These are phyloP conservation scores for Kuraishia hungarica DNA, from an alignment of 805 yeast species.

Conservation along the genomic window DNA sequence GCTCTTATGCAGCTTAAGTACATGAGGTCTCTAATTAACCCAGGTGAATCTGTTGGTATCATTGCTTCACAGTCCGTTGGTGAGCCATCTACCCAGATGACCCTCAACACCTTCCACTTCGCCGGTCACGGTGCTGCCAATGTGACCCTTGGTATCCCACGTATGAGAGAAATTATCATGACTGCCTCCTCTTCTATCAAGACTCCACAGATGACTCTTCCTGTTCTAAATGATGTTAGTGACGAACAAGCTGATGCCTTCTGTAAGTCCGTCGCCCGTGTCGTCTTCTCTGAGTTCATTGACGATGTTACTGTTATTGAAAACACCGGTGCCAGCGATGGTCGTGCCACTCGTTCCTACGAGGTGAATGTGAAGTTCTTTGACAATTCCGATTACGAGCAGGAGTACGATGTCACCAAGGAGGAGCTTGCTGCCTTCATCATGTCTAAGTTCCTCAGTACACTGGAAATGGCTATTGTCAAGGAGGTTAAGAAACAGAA, in stretches of 20 bases:
- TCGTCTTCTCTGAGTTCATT: slow-evolving; percentile 79
- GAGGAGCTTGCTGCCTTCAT: slow-evolving; percentile 69
- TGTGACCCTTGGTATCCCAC: slow-evolving; percentile 98
- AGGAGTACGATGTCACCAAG: slow-evolving; percentile 82
- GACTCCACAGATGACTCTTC: slow-evolving; percentile 98
- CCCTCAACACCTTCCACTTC: slow-evolving; percentile 92
- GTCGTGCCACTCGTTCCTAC: slow-evolving; percentile 57
- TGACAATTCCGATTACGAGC: slow-evolving; percentile 65
- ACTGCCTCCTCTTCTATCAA: slow-evolving; percentile 92
- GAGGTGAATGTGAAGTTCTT: slow-evolving; percentile 69
- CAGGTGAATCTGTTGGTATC: slow-evolving; percentile 98
- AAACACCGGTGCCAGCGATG: slow-evolving; percentile 59
- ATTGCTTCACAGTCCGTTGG: slow-evolving; percentile 98
- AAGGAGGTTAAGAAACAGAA: slow-evolving; percentile 81
- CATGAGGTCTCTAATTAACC: slow-evolving; percentile 90
- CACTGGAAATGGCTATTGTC: slow-evolving; percentile 63
- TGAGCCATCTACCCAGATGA: slow-evolving; percentile 99
- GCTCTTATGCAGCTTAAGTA: slow-evolving; percentile 97
- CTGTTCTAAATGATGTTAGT: slow-evolving; percentile 67
- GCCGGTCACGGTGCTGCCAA: slow-evolving; percentile 99
- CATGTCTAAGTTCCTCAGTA: slow-evolving; percentile 53
- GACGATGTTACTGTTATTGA: slow-evolving; percentile 82
- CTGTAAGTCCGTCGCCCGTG: slow-evolving; percentile 83
- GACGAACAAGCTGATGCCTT: slow-evolving; percentile 88
- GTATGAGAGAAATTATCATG: slow-evolving; percentile 99